These are phyloP conservation scores for Debaryomyces sp. DNA, from an alignment of 1,139 yeast species.

Conservation along the genomic window DNA sequence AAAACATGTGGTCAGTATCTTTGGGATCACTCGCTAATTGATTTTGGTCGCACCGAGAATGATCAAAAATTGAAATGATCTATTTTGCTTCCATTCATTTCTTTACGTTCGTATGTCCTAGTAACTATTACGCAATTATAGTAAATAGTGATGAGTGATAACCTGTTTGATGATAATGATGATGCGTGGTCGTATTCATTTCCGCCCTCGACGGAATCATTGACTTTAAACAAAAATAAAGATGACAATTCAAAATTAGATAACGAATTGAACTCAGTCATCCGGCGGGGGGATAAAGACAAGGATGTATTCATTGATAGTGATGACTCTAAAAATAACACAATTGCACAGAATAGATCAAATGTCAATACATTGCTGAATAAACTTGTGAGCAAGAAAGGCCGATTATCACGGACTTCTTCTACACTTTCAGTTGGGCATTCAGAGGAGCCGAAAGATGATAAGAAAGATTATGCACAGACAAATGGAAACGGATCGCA, in stretches of 20 bases:
- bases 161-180: constrained; percentile 31
- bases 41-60: background rate
- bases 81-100: background rate
- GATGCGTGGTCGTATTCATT: constrained; percentile 51
- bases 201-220: constrained; percentile 43
- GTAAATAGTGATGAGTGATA: constrained; percentile 3
- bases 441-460: background rate
- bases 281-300: background rate
- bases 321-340: background rate
- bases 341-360: background rate
- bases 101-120: background rate
- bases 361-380: background rate
- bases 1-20: background rate
- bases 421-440: constrained; percentile 8
- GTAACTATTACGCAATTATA: background rate
- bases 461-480: constrained; percentile 4
- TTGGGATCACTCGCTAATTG: background rate
- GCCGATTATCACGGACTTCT: background rate
- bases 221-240: constrained; percentile 14
- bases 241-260: background rate
- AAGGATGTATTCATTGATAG: background rate
- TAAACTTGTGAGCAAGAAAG: background rate
- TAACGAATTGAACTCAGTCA: background rate
- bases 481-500: constrained; percentile 10
- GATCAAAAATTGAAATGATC: background rate